phyloP scores from a whole-genome alignment of 2,329 filamentous ascomycete species.

The Phaeoacremonium minimum region DNA sequence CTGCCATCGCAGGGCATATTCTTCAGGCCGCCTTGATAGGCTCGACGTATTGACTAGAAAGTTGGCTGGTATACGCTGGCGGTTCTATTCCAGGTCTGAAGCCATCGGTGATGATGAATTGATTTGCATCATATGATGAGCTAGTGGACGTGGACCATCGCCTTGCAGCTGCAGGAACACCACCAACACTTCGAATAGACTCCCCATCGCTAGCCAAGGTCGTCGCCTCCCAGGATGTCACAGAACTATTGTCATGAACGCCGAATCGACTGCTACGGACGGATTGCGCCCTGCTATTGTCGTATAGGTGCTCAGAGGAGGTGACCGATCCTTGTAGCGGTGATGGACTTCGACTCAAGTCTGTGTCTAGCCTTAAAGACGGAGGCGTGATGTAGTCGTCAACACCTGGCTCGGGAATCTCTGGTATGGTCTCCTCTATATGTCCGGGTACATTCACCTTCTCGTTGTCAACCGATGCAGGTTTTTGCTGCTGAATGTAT shows the following conservation, averaged over 20 bases:
- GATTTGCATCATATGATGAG: conserved; percentile 8
- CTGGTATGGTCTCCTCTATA: no score
- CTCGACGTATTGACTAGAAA: no score
- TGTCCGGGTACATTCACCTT: conserved; percentile 1
- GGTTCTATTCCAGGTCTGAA: conserved; percentile 1
- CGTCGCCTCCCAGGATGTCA: conserved; percentile 4
- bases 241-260: background rate
- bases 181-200: conserved; percentile 1
- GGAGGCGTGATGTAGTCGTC: no score
- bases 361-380: no score
- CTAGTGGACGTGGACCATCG: conserved; percentile 11
- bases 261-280: background rate
- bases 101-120: conserved; percentile 8
- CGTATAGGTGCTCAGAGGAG: conserved; percentile 1
- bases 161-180: conserved; percentile 2
- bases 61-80: conserved; percentile 3
- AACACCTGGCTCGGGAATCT: no score
- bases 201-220: conserved; percentile 6
- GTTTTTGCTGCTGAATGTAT: conserved; percentile 5
- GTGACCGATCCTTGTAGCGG: conserved; percentile 3
- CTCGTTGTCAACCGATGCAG: background rate
- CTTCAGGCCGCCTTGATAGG: no score
- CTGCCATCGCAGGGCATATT: no score
- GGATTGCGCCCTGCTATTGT: background rate
- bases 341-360: conserved; percentile 4